Evolutionary conservation across 768 basidiomycete species (phyloP).

Genomic region (Coprinopsis strossmayeri): DNA sequence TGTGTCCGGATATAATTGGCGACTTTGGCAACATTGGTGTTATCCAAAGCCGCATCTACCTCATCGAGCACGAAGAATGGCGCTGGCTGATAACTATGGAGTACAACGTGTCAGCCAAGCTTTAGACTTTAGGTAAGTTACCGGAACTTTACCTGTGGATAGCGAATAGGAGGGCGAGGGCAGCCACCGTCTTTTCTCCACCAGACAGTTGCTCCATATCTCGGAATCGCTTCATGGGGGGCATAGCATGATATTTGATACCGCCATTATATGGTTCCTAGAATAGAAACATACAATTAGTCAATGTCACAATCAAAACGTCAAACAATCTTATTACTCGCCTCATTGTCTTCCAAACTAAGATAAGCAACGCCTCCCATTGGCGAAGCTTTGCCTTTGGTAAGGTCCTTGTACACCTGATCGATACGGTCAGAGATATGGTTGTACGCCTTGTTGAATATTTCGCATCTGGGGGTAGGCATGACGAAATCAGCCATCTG

Average conservation of each 20-base stretch:
- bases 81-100: constrained; percentile 86
- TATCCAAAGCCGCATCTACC: constrained; percentile 95
- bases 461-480: constrained; percentile 42
- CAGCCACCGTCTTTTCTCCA: constrained; percentile 98
- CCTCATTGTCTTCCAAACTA: constrained; percentile 93
- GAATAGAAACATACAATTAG: background rate
- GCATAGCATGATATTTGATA: constrained; percentile 99
- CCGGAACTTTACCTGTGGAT: constrained; percentile 73
- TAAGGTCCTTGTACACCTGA: constrained; percentile 94
- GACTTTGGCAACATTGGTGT: constrained; percentile 96
- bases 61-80: constrained; percentile 99
- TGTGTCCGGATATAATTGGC: constrained; percentile 89
- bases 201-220: constrained; percentile 99
- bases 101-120: too few species aligned
- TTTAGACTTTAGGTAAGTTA: too few species aligned
- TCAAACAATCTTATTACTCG: constrained; percentile 25
- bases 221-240: constrained; percentile 97
- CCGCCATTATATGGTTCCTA: constrained; percentile 37
- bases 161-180: constrained; percentile 91
- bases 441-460: constrained; percentile 94
- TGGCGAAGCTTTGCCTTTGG: constrained; percentile 88
- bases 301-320: background rate
- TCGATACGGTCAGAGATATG: constrained; percentile 96
- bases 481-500: background rate
- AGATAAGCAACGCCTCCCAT: constrained; percentile 97